These are phyloP conservation scores for Pythium biforme DNA, from an alignment of 352 stramenopile genomes.

Conservation along the genomic window DNA sequence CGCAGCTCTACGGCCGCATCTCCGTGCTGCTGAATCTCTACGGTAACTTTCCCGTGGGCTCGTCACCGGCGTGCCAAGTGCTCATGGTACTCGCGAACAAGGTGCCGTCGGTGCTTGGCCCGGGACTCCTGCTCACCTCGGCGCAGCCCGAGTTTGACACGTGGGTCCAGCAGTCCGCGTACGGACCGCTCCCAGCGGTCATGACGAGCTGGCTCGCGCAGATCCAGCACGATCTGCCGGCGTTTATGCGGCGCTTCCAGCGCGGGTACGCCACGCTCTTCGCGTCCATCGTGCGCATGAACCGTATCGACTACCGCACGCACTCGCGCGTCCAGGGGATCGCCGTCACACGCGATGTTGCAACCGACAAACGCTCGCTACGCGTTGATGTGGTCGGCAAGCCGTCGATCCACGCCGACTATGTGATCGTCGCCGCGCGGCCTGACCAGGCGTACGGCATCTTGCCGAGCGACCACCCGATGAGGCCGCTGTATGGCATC, in stretches of 20 bases:
- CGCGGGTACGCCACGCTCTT: constrained; percentile 12
- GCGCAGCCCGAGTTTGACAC: not conserved
- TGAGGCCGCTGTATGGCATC: constrained; percentile 4
- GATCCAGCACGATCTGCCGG: constrained; percentile 1
- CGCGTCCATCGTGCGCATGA: not conserved
- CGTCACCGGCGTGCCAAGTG: constrained; percentile 10
- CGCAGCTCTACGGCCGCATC: constrained; percentile 12
- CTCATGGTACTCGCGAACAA: constrained; percentile 21
- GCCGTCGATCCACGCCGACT: not conserved
- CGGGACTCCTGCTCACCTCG: not conserved
- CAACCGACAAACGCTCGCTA: not conserved
- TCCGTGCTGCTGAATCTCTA: not conserved
- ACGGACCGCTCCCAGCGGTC: not conserved
- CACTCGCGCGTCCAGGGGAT: constrained; percentile 1
- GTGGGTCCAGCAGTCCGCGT: constrained; percentile 4
- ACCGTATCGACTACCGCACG: constrained; percentile 13
- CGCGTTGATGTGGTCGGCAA: not conserved
- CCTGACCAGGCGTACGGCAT: constrained; percentile 6
- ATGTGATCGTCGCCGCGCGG: constrained; percentile 6
- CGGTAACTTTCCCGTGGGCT: no score
- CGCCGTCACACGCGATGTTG: not conserved
- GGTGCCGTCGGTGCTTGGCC: constrained; percentile 13
- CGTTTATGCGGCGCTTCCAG: constrained; percentile 9
- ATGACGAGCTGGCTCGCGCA: constrained; percentile 1
- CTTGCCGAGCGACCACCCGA: constrained; percentile 8